Percentiles rank a stretch among this genome's conserved stretches.
Evolutionary conservation across 2,329 filamentous ascomycete genomes (phyloP).

Genomic region (Aspergillus niger): DNA sequence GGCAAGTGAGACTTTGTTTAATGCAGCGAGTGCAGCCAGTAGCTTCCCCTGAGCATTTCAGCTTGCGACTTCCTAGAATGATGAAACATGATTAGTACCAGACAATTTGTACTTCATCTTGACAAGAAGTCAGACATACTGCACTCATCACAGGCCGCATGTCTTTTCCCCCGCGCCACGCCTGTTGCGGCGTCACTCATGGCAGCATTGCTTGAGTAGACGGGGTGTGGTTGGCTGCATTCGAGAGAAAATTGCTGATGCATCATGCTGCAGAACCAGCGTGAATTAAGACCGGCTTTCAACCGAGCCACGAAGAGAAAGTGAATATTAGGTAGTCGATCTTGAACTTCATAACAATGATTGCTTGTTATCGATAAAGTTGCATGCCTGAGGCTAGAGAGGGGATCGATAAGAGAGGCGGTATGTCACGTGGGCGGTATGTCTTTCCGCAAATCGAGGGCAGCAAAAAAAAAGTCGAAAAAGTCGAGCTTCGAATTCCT

Average conservation of each 20-base stretch:
- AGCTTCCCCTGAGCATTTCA: slow-evolving; percentile 52
- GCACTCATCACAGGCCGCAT: slow-evolving; percentile 53
- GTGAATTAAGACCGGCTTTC: no score
- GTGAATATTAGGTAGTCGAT: no score
- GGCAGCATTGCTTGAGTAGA: slow-evolving; percentile 11
- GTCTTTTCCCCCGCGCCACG: slow-evolving; percentile 40
- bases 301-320: neutral
- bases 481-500: slow-evolving; percentile 9
- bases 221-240: slow-evolving; percentile 13
- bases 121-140: slow-evolving; percentile 37
- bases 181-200: slow-evolving; percentile 10
- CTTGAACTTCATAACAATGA: no score
- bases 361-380: neutral
- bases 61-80: slow-evolving; percentile 46
- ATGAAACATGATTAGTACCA: neutral
- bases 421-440: slow-evolving; percentile 43
- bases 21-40: slow-evolving; percentile 46
- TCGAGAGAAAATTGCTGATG: slow-evolving; percentile 12
- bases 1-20: slow-evolving; percentile 45
- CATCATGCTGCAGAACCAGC: slow-evolving; percentile 9
- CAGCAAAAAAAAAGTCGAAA: slow-evolving; percentile 13
- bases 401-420: slow-evolving; percentile 24
- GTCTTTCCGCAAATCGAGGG: slow-evolving; percentile 5
- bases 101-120: slow-evolving; percentile 5
- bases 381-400: slow-evolving; percentile 17